These are phyloP conservation scores for Beauveria sp. DNA, from an alignment of 2,329 filamentous ascomycete species.

Conservation along the genomic window DNA sequence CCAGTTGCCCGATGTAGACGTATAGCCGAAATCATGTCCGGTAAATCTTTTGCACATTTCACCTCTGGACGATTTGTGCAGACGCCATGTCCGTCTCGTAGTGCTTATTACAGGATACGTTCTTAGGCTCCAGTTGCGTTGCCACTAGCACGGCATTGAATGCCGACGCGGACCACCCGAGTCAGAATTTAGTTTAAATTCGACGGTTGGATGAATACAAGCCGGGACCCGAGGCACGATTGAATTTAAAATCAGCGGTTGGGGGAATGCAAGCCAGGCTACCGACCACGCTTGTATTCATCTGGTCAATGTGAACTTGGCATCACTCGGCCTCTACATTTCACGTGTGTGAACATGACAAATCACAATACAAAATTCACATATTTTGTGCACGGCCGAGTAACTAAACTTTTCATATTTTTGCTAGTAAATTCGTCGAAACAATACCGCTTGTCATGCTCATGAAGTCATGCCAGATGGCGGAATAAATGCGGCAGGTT, in stretches of 20 bases:
- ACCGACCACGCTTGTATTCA: neutral
- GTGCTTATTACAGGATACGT: conserved; percentile 7
- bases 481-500: neutral
- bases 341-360: too few species aligned
- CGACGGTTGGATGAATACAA: neutral
- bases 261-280: neutral
- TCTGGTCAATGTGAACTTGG: too few species aligned
- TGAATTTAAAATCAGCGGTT: neutral
- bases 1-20: conserved; percentile 2
- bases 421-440: neutral
- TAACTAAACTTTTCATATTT: too few species aligned
- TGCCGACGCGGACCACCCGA: neutral
- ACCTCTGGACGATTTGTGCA: neutral
- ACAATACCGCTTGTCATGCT: neutral
- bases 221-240: neutral
- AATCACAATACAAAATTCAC: too few species aligned
- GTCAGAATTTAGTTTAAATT: neutral
- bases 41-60: conserved; percentile 1
- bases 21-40: neutral
- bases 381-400: too few species aligned
- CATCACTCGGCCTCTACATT: too few species aligned
- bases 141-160: conserved; percentile 1
- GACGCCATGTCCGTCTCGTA: neutral
- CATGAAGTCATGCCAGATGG: neutral
- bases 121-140: neutral